Evolutionary conservation across 1,139 yeast genomes (phyloP), one percentile per base, ranked within the genome.

Genomic region (Lodderomyces orthopsilosis): DNA sequence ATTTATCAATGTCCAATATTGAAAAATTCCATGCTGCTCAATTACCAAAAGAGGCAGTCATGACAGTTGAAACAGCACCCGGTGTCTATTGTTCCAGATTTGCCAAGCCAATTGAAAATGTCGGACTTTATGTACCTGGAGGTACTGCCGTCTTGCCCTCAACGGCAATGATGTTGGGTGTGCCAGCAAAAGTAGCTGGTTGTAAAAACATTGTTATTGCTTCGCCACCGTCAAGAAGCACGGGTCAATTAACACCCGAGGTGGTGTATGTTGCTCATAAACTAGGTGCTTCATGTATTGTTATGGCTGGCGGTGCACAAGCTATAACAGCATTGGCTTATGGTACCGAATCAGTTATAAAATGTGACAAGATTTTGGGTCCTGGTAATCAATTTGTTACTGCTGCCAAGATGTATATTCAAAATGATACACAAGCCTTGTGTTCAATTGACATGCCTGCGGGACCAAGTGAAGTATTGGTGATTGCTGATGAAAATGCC

Each of bases 381-480:
- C 99, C 99, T 18, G 99, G 98, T 48, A 93, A 93, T 68, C 99
- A 93, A 69, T 93, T 94, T 62, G 99, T 93, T 45, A 93, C 99
- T 21, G 98, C 98, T 41, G 99, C 98, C 35, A 93, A 93, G 73
- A 94, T 94, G 98, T 74, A 86, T 61, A 95, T 94, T 38, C 94
- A 91, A 57, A 94, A 94, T 61, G 98, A 93, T 60, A 88, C 97
- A 3, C 86, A 84, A 54, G 98, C 98, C 2, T 72, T 90, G 54
- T 94, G 96, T 59, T 86, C 96, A 27, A 94, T 93, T 55, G 99
- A 93, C 65, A 91, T 93, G 98, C 99, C 99, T 39, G 99, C 99
- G 19, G 99, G 99, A 4, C 99, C 99, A 22, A 86, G 96, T 43
- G 99, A 93, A 67, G 99, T 93, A 13, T 75, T 93, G 50, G 98